Percentiles rank a stretch among this genome's conserved stretches.
Evolutionary conservation across 2,329 filamentous ascomycete species (phyloP).

Genomic region (Trichoderma lentiforme): DNA sequence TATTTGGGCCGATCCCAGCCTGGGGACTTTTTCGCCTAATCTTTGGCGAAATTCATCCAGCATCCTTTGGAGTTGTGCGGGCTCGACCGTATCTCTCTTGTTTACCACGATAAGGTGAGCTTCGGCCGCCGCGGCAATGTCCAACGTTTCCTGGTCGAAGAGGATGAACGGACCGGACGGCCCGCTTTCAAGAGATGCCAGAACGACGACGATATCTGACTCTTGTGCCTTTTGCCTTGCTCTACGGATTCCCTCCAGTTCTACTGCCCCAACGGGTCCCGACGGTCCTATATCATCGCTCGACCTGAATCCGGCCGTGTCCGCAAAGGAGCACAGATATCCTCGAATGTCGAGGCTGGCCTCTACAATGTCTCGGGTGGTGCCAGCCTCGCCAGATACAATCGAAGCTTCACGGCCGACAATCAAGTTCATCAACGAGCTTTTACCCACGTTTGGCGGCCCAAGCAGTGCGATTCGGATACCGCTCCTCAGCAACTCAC

Average conservation of each 20-base stretch:
- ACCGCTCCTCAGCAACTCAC: slow-evolving; percentile 78
- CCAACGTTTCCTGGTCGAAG: slow-evolving; percentile 55
- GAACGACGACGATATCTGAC: slow-evolving; percentile 79
- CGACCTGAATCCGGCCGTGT: slow-evolving; percentile 83
- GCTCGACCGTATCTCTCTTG: slow-evolving; percentile 53
- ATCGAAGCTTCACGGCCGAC: slow-evolving; percentile 93
- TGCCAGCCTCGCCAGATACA: slow-evolving; percentile 88
- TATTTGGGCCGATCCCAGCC: slow-evolving; percentile 33
- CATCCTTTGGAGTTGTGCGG: slow-evolving; percentile 36
- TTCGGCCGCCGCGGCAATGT: slow-evolving; percentile 48
- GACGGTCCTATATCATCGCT: slow-evolving; percentile 17
- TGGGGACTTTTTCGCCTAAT: slow-evolving; percentile 22
- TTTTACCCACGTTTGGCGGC: slow-evolving; percentile 92
- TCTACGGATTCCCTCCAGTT: slow-evolving; percentile 85
- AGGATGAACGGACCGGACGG: slow-evolving; percentile 41
- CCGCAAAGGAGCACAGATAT: slow-evolving; percentile 89
- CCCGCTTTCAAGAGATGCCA: slow-evolving; percentile 67
- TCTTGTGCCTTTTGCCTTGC: slow-evolving; percentile 77
- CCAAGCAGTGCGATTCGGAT: slow-evolving; percentile 85
- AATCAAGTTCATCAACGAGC: slow-evolving; percentile 84
- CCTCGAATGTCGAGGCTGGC: slow-evolving; percentile 84
- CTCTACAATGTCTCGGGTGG: slow-evolving; percentile 91
- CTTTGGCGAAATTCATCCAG: slow-evolving; percentile 37
- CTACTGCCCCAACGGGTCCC: slow-evolving; percentile 62
- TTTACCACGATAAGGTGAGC: slow-evolving; percentile 57